Evolutionary conservation across 2,329 filamentous ascomycete genomes (phyloP).

Genomic region (Colletotrichum sp.): DNA sequence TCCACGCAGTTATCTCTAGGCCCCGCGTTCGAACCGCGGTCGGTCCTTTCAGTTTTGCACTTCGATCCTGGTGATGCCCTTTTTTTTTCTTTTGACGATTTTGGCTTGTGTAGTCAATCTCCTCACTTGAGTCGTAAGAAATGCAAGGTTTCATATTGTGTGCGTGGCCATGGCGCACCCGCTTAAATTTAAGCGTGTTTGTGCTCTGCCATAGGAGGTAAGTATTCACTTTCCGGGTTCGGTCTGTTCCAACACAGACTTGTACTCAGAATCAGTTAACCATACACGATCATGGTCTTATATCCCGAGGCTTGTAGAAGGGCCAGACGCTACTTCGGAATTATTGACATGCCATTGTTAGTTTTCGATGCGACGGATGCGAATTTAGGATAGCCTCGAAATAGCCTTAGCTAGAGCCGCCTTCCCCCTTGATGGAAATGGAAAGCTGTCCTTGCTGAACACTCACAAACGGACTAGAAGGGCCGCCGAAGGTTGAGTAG

Average conservation of each 20-base stretch:
- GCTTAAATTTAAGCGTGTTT: background rate
- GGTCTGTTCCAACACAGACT: background rate
- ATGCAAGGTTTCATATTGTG: background rate
- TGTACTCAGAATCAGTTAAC: background rate
- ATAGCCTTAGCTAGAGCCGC: background rate
- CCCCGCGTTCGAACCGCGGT: constrained; percentile 21
- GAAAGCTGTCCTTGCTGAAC: background rate
- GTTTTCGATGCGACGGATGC: background rate
- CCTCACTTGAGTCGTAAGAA: background rate
- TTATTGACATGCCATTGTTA: background rate
- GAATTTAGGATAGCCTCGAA: background rate
- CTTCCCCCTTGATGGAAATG: background rate
- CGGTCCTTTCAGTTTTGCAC: background rate
- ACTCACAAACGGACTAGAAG: background rate
- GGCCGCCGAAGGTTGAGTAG: background rate
- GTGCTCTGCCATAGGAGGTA: background rate
- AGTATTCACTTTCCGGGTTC: background rate
- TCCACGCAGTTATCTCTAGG: constrained; percentile 14
- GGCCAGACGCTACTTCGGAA: background rate
- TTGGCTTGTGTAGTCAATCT: background rate
- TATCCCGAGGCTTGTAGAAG: background rate
- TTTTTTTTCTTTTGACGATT: background rate
- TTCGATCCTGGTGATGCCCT: background rate
- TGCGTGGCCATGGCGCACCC: background rate
- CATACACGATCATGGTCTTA: background rate